A percentile compares a stretch with the other conserved stretches of the same genome.
Evolutionary conservation across 2,329 filamentous ascomycete genomes (phyloP).

Genomic region (Mollisiaceae sp.): DNA sequence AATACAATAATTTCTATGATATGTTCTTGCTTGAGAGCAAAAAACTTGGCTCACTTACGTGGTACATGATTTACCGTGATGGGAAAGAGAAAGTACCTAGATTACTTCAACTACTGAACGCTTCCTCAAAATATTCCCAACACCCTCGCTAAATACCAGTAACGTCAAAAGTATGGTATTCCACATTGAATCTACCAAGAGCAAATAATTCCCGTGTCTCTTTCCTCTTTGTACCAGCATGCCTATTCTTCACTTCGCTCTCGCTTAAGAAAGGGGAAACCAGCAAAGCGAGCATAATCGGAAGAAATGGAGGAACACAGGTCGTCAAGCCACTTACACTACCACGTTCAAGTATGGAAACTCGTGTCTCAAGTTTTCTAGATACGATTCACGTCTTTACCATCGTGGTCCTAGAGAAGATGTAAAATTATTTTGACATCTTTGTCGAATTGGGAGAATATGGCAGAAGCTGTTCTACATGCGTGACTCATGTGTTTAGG

Average conservation of each 20-base stretch:
- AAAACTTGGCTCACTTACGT: neutral
- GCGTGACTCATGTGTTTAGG: no score
- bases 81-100: slow-evolving; percentile 19
- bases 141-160: slow-evolving; percentile 59
- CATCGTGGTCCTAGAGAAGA: slow-evolving; percentile 62
- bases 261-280: neutral
- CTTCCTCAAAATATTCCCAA: slow-evolving; percentile 56
- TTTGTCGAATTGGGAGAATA: slow-evolving; percentile 48
- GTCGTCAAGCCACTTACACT: slow-evolving; percentile 62
- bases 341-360: slow-evolving; percentile 63
- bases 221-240: neutral
- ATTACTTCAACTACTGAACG: slow-evolving; percentile 62
- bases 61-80: neutral
- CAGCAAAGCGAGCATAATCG: neutral
- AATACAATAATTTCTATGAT: no score
- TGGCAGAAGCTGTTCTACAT: no score
- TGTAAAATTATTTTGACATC: slow-evolving; percentile 59
- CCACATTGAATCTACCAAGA: no score
- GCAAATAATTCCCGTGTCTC: slow-evolving; percentile 61
- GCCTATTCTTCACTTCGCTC: neutral
- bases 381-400: slow-evolving; percentile 53
- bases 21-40: no score
- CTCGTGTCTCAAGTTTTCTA: slow-evolving; percentile 65
- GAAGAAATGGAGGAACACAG: neutral
- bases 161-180: slow-evolving; percentile 61